Evolutionary conservation across 139 green algal genomes (phyloP).

Genomic region (Chlorella vulgaris): DNA sequence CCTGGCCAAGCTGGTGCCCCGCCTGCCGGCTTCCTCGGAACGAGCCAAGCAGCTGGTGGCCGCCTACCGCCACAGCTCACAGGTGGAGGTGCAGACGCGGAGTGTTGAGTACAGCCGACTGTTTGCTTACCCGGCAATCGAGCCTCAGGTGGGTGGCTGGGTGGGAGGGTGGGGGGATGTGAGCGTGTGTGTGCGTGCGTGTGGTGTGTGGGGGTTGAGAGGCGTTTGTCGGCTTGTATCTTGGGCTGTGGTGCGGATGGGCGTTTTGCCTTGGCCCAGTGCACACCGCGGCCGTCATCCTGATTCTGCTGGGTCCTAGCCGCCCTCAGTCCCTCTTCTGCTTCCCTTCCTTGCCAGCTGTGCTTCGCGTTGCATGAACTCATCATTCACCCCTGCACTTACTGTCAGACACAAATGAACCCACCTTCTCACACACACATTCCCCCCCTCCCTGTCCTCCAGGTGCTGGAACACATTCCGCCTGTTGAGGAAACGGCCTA

Average conservation of each 20-base stretch:
- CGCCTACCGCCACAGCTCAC: slow-evolving; percentile 45
- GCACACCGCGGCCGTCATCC: too few relatives aligned
- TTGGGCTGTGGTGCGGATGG: too few relatives aligned
- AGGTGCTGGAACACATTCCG: slow-evolving; percentile 94
- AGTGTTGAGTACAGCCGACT: slow-evolving; percentile 78
- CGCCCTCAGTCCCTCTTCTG: too few relatives aligned
- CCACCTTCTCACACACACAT: neutral
- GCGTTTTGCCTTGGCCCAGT: too few relatives aligned
- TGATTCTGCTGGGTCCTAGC: too few relatives aligned
- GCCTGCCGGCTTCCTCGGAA: slow-evolving; percentile 47
- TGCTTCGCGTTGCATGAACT: too few relatives aligned
- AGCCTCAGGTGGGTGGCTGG: slow-evolving; percentile 38
- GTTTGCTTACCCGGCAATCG: slow-evolving; percentile 66
- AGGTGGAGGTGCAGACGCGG: slow-evolving; percentile 86
- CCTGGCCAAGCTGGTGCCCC: slow-evolving; percentile 84
- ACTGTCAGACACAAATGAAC: too few relatives aligned
- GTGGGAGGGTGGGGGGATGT: too few relatives aligned
- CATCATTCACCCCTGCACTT: too few relatives aligned
- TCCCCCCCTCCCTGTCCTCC: neutral
- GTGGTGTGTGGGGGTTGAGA: neutral
- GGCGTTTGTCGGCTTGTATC: too few relatives aligned
- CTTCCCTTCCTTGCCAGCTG: too few relatives aligned
- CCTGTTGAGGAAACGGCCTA: slow-evolving; percentile 84
- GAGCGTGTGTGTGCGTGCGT: neutral
- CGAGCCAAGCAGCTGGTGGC: slow-evolving; percentile 61